Evolutionary conservation across 1,284 basidiomycete species (phyloP).

Genomic region (Xanthoconium separans): DNA sequence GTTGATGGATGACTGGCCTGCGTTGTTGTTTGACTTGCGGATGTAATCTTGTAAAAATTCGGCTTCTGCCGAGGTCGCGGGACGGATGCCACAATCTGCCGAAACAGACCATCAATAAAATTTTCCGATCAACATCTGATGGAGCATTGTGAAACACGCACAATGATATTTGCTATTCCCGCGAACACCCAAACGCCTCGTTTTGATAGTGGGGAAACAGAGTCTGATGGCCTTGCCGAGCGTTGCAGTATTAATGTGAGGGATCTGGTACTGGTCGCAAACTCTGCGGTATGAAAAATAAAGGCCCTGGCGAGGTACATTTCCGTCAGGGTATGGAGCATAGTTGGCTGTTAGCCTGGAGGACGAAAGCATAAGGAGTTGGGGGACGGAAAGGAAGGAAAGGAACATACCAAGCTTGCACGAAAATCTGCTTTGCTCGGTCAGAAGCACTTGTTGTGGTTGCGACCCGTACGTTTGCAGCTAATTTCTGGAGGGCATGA

Average conservation of each 20-base stretch:
- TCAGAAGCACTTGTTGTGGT: slow-evolving; percentile 87
- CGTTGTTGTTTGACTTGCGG: slow-evolving; percentile 81
- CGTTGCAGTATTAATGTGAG: slow-evolving; percentile 92
- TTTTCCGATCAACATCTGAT: slow-evolving; percentile 33
- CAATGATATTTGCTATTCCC: slow-evolving; percentile 94
- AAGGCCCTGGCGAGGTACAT: slow-evolving; percentile 82
- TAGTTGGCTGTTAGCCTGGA: slow-evolving; percentile 82
- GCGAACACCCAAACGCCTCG: slow-evolving; percentile 83
- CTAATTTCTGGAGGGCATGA: slow-evolving; percentile 80
- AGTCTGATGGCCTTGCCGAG: slow-evolving; percentile 91
- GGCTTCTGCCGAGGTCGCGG: slow-evolving; percentile 83
- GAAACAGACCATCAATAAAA: slow-evolving; percentile 36
- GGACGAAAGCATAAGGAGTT: slow-evolving; percentile 20
- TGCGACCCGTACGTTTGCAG: slow-evolving; percentile 80
- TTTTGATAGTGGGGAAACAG: slow-evolving; percentile 93
- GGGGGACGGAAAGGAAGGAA: slow-evolving; percentile 6
- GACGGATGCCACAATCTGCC: slow-evolving; percentile 85
- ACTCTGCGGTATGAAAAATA: slow-evolving; percentile 91
- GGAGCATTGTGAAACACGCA: slow-evolving; percentile 43
- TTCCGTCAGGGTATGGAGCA: slow-evolving; percentile 87
- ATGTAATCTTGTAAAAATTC: slow-evolving; percentile 90
- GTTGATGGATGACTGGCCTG: slow-evolving; percentile 69
- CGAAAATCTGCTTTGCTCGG: slow-evolving; percentile 86
- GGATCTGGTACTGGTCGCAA: slow-evolving; percentile 86
- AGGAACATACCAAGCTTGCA: slow-evolving; percentile 75